Conservation (phyloP, 805 yeast species). For the Saturnispora sanitii region DNA sequence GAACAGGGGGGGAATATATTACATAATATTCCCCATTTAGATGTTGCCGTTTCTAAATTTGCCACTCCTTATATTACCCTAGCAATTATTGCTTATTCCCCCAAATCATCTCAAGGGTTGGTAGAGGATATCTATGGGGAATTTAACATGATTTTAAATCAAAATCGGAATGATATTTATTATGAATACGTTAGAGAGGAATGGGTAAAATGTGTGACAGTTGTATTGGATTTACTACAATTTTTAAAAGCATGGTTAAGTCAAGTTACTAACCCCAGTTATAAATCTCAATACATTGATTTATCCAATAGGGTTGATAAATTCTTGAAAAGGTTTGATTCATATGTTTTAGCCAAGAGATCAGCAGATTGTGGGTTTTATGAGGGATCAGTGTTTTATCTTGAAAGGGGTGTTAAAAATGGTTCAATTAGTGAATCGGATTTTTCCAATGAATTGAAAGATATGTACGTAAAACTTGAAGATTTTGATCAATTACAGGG, state of each 20-base stretch:
- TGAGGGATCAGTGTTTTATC: conserved; percentile 77
- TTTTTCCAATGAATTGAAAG: conserved; percentile 48
- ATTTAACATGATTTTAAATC: conserved; percentile 46
- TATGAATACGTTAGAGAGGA: conserved; percentile 48
- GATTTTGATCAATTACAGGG: conserved; percentile 91
- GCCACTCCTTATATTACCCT: conserved; percentile 70
- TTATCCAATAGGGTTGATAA: conserved; percentile 28
- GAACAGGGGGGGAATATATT: conserved; percentile 9
- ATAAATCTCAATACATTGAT: conserved; percentile 2
- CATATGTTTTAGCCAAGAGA: conserved; percentile 60
- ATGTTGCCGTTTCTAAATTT: conserved; percentile 57
- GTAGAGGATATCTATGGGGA: conserved; percentile 45
- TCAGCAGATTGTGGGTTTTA: conserved; percentile 78
- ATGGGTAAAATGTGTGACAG: conserved; percentile 55
- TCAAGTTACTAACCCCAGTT: conserved; percentile 27
- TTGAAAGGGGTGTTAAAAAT: conserved; percentile 62
- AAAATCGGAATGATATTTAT: conserved; percentile 34
- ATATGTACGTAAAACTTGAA: conserved; percentile 76
- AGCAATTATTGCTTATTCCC: conserved; percentile 36
- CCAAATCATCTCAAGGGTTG: conserved; percentile 29
- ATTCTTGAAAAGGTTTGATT: conserved; percentile 51
- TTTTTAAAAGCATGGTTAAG: conserved; percentile 72
- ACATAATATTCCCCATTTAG: conserved; percentile 27
- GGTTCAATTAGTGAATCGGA: conserved; percentile 28
- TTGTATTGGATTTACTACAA: conserved; percentile 71